These are phyloP conservation scores for Akanthomyces dipterigenus DNA, from an alignment of 2,329 filamentous ascomycete genomes.

Conservation along the genomic window DNA sequence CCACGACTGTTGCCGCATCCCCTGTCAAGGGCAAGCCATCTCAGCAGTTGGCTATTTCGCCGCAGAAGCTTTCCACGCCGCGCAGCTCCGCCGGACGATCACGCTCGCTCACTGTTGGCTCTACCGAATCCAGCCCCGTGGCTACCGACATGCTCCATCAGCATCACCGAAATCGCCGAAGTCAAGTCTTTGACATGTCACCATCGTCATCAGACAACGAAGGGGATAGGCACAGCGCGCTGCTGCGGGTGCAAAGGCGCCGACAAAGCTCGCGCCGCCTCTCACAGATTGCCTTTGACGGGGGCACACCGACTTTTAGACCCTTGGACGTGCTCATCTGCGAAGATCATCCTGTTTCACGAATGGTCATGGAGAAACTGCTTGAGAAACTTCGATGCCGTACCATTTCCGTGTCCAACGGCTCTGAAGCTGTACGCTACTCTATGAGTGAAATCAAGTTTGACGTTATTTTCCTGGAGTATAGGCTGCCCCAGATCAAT, in stretches of 20 bases:
- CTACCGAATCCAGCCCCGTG: slow-evolving; percentile 80
- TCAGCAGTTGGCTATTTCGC: slow-evolving; percentile 48
- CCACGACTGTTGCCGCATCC: slow-evolving; percentile 47
- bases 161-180: slow-evolving; percentile 81
- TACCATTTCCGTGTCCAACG: slow-evolving; percentile 85
- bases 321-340: slow-evolving; percentile 93
- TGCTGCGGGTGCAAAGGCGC: slow-evolving; percentile 85
- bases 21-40: slow-evolving; percentile 52
- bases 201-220: slow-evolving; percentile 97
- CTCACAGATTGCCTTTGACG: slow-evolving; percentile 81
- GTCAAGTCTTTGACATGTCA: slow-evolving; percentile 92
- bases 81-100: slow-evolving; percentile 61
- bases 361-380: slow-evolving; percentile 97
- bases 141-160: slow-evolving; percentile 60
- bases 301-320: slow-evolving; percentile 71
- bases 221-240: slow-evolving; percentile 80
- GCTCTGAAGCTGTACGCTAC: slow-evolving; percentile 85
- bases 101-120: slow-evolving; percentile 87
- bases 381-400: slow-evolving; percentile 92
- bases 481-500: slow-evolving; percentile 89
- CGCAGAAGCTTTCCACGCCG: slow-evolving; percentile 57
- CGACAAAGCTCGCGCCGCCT: slow-evolving; percentile 93
- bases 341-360: slow-evolving; percentile 93
- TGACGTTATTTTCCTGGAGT: slow-evolving; percentile 97
- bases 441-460: slow-evolving; percentile 97